These are phyloP conservation scores for Dictyostelium firmibasis DNA, from an alignment of 78 protist species.

Conservation along the genomic window DNA sequence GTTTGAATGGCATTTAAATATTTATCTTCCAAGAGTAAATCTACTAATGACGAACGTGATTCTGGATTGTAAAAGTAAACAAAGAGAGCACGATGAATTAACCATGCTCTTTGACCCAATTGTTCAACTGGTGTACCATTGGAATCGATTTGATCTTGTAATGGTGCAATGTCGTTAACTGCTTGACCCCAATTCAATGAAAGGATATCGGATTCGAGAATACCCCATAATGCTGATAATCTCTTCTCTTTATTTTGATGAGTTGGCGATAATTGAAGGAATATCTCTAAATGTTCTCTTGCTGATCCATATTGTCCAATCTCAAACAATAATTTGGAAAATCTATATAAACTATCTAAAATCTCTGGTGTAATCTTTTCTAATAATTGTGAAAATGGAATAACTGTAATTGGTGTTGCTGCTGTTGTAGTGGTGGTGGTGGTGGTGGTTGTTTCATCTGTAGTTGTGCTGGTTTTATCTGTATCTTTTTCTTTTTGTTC, in stretches of 20 bases:
- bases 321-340: conserved; percentile 45
- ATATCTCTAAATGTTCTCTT: conserved; percentile 57
- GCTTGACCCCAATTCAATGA: conserved; percentile 86
- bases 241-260: conserved; percentile 1
- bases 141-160: conserved; percentile 80
- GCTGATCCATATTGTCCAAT: conserved; percentile 53
- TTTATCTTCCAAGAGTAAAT: conserved; percentile 80
- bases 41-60: conserved; percentile 84
- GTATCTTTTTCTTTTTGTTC: neutral
- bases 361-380: conserved; percentile 58
- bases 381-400: conserved; percentile 2
- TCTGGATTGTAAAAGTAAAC: conserved; percentile 88
- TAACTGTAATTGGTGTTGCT: neutral
- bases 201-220: conserved; percentile 92
- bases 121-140: conserved; percentile 79
- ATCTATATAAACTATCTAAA: conserved; percentile 39
- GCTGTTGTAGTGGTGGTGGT: neutral
- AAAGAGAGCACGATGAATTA: conserved; percentile 92
- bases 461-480: neutral
- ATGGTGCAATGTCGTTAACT: conserved; percentile 48
- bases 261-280: conserved; percentile 38
- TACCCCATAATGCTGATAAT: conserved; percentile 93
- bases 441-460: neutral
- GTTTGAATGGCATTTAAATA: conserved; percentile 91
- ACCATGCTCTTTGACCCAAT: conserved; percentile 94